Conservation (phyloP, 305 asterid species). For the Fraxinus angustifolia region DNA sequence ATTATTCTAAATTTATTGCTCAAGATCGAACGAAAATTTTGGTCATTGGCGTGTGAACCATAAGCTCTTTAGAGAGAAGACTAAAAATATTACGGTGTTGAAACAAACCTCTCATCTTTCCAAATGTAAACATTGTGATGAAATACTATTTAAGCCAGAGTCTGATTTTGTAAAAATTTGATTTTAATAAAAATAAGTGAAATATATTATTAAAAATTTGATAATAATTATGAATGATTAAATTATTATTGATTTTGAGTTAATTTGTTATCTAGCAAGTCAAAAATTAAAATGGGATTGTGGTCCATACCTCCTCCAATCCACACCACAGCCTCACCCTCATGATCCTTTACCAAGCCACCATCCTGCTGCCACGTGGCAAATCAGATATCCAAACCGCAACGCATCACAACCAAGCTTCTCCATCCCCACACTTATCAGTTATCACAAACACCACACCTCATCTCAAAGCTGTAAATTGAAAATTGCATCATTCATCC, state of each 20-base stretch:
- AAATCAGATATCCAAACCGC: slow-evolving; percentile 38
- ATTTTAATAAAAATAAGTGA: no score
- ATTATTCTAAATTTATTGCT: background rate
- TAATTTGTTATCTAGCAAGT: background rate
- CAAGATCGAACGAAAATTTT: no score
- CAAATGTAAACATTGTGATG: background rate
- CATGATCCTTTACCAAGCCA: slow-evolving; percentile 36
- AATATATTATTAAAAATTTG: no score
- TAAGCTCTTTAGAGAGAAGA: background rate
- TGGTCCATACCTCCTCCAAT: slow-evolving; percentile 6
- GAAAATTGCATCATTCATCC: background rate
- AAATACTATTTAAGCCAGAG: background rate
- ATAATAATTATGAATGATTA: no score
- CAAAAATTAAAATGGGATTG: background rate
- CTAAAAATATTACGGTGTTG: no score
- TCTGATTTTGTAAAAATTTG: no score
- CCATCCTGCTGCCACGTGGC: slow-evolving; percentile 36
- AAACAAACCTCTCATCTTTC: no score
- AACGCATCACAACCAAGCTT: slow-evolving; percentile 39
- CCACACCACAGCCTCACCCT: slow-evolving; percentile 17
- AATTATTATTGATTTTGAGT: no score
- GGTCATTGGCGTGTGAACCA: background rate
- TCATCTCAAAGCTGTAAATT: slow-evolving; percentile 8
- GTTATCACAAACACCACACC: slow-evolving; percentile 34
- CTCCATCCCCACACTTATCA: slow-evolving; percentile 35